Conservation (phyloP, 2,329 filamentous ascomycete genomes). For the Aspergillus phoenicis region DNA sequence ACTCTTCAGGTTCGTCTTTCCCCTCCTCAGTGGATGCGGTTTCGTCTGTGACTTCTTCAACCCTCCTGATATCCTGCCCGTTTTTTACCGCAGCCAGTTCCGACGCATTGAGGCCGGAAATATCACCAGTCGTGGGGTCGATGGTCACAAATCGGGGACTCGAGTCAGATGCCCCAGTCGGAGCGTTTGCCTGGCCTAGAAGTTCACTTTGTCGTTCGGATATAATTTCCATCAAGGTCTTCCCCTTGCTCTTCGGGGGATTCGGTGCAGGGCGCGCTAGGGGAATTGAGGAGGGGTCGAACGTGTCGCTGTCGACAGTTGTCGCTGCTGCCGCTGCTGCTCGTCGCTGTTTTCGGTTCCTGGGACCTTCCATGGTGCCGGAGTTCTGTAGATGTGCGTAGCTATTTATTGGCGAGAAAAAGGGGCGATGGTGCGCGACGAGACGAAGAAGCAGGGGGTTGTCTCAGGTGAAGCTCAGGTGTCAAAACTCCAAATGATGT, state of each 20-base stretch:
- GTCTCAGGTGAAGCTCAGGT: not conserved
- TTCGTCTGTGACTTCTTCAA: constrained; percentile 8
- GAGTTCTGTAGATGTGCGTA: not conserved
- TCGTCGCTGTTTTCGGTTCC: constrained; percentile 46
- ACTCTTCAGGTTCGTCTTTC: not conserved
- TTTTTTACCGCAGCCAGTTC: constrained; percentile 23
- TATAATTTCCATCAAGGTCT: constrained; percentile 50
- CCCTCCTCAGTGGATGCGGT: not conserved
- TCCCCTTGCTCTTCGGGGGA: constrained; percentile 27
- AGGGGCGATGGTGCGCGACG: constrained; percentile 6
- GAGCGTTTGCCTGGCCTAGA: constrained; percentile 13
- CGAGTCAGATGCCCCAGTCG: constrained; percentile 3
- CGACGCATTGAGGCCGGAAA: constrained; percentile 29
- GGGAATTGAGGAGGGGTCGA: constrained; percentile 38
- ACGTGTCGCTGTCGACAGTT: constrained; percentile 21
- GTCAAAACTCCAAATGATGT: constrained; percentile 11
- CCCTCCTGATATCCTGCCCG: not conserved
- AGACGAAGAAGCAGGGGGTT: not conserved
- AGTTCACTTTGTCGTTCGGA: constrained; percentile 46
- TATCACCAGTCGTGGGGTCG: constrained; percentile 27
- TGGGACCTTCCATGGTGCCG: constrained; percentile 30
- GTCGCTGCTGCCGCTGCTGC: constrained; percentile 31
- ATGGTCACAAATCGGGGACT: constrained; percentile 37
- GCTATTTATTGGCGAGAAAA: constrained; percentile 2
- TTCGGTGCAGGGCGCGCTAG: constrained; percentile 31